Percentiles rank a stretch among this genome's conserved stretches.
phyloP scores from a whole-genome alignment of 495 filamentous ascomycete species.

The Neurospora sp. region DNA sequence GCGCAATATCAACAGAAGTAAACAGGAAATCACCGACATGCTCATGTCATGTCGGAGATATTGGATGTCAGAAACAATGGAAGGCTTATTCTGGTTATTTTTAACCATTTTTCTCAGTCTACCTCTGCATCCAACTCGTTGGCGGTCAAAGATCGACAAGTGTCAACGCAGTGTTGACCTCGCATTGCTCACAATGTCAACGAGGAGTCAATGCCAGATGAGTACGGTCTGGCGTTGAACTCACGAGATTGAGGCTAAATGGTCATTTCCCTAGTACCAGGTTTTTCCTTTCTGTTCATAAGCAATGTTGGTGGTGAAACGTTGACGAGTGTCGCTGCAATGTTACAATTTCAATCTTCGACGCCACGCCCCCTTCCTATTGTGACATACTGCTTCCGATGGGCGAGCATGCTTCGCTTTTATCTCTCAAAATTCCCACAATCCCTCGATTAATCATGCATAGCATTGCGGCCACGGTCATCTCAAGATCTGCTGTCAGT shows the following conservation, averaged over 20 bases:
- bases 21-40: background rate
- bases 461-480: background rate
- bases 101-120: too few relatives aligned
- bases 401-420: background rate
- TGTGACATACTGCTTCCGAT: background rate
- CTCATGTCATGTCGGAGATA: background rate
- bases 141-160: background rate
- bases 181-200: background rate
- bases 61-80: background rate
- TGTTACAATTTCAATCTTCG: background rate
- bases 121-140: background rate
- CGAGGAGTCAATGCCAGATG: background rate
- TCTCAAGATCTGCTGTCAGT: background rate
- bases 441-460: too few relatives aligned
- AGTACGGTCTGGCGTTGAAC: too few relatives aligned
- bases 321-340: background rate
- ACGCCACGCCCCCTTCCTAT: background rate
- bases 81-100: background rate
- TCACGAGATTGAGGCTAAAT: too few relatives aligned
- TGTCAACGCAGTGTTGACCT: background rate
- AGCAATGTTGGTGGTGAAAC: too few relatives aligned
- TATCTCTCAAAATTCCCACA: background rate
- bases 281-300: too few relatives aligned
- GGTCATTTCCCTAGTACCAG: too few relatives aligned
- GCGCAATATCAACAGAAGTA: background rate